Evolutionary conservation across 176 grass and related monocot species (phyloP), one percentile per base, ranked within the genome.

Genomic region (Alopecurus myosuroides): DNA sequence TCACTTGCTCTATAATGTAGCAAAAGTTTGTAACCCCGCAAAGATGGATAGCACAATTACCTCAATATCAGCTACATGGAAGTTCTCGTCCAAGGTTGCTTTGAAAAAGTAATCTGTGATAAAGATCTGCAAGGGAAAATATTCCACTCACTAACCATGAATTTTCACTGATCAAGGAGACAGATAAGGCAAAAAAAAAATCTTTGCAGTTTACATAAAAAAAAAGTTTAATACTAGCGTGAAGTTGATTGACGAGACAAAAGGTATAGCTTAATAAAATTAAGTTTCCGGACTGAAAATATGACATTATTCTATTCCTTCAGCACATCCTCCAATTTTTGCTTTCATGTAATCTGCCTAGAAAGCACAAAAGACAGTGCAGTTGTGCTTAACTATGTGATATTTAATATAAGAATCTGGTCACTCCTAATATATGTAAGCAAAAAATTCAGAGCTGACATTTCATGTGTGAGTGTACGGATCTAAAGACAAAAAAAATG

Each of bases 71-170:
- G 97, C 97, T 85, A 80, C 66, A 67, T 20, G 13, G 70, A 95
- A 94, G 79, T 87, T 88, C 37, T 92, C 91, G 75, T 88, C 88
- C 83, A 98, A 84, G 26, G 85, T 94, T 88, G 93, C 81, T 88
- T 82, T 95, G 88, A 98, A 98, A 77, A 98, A 98, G 69, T 98
- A 98, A 87, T 98, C 97, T 50, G 97, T 95, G 73, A 95, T 94
- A 85, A 95, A 95, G 39, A 95, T 87, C 93, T 98, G 88, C 76
- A 92, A 69, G 87, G 3, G 18, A 40, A 84, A 74, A 46, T 37
- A 76, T 28, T 65, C 20, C 50, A 41, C 28, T 62, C 39, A 31
- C 0, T 80, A 83, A 77, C 33, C 25, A 57, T 50, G 37, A 62
- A 69, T 17, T 85, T 61, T 18, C 20, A 15, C 19, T 18, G 46